phyloP scores from a whole-genome alignment of 2,329 filamentous ascomycete genomes.

The Colletotrichum truncatum region DNA sequence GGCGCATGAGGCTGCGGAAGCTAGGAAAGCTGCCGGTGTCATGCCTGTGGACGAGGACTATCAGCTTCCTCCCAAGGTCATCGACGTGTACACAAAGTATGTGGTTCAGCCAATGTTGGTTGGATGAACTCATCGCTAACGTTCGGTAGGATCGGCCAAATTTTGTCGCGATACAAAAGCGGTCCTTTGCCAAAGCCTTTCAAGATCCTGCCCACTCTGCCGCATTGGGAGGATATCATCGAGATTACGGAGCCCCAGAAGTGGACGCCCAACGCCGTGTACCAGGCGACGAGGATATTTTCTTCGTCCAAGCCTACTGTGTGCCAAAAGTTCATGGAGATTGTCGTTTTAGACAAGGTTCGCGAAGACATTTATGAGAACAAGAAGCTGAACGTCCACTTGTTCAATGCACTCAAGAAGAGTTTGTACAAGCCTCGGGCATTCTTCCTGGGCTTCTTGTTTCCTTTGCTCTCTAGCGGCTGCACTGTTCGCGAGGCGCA shows the following conservation, averaged over 20 bases:
- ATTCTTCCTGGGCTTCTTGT: conserved; percentile 90
- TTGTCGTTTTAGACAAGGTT: conserved; percentile 88
- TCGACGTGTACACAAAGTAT: conserved; percentile 93
- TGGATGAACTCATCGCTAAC: conserved; percentile 23
- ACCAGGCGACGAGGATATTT: conserved; percentile 92
- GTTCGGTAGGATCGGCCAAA: conserved; percentile 75
- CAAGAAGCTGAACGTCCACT: conserved; percentile 93
- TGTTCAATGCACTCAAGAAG: conserved; percentile 95
- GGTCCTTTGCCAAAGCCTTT: conserved; percentile 98
- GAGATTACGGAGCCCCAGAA: conserved; percentile 82
- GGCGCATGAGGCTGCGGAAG: conserved; percentile 80
- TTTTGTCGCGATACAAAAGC: conserved; percentile 92
- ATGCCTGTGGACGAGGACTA: conserved; percentile 79
- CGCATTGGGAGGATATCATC: conserved; percentile 90
- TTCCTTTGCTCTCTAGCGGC: conserved; percentile 85
- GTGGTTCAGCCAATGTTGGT: conserved; percentile 32
- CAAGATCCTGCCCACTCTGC: conserved; percentile 93
- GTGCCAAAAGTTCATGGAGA: conserved; percentile 86
- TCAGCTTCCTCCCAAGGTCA: conserved; percentile 88
- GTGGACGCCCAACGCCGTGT: conserved; percentile 80
- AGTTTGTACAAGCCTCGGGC: conserved; percentile 91
- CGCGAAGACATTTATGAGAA: conserved; percentile 93
- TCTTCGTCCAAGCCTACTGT: conserved; percentile 83
- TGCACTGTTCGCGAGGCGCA: conserved; percentile 92
- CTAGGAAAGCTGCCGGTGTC: conserved; percentile 51